Evolutionary conservation across 805 yeast genomes (phyloP), one percentile per base, ranked within the genome.

Genomic region (Metschnikowia hibisci): DNA sequence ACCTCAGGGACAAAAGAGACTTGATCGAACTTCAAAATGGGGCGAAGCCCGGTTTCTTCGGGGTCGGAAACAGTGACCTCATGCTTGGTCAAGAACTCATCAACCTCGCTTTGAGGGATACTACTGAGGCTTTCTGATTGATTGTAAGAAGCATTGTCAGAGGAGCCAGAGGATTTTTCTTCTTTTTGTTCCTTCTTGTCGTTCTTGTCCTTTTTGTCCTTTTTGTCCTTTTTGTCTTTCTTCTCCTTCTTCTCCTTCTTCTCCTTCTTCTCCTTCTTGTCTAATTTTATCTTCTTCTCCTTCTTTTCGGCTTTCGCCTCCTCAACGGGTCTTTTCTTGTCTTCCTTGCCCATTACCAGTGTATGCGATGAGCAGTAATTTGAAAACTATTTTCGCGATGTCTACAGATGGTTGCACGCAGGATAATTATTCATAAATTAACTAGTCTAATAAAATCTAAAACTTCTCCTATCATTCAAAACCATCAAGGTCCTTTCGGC

Each of bases 61-160:
- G 85, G 81, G 58, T 87, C 95, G 51, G 87, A 95, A 39, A 90
- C 77, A 12, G 84, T 74, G 39, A 89, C 90, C 52, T 85, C 91
- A 62, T 90, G 87, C 22, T 76, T 80, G 42, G 71, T 62, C 51
- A 82, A 71, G 60, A 85, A 93, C 6, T 69, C 64, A 37, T 79
- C 82, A 44, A 85, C 67, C 7, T 81, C 87, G 6, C 74, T 58
- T 51, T 76, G 77, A 5, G 83, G 69, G 32, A 72, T 58, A 14
- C 60, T 49, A 12, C 73, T 50, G 39, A 75, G 61, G 12, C 66
- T 66, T 12, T 62, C 54, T 11, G 70, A 66, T 54, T 76, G 74
- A 8, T 54, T 56, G 48, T 74, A 74, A 22, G 58, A 51, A 12
- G 51, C 27, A 16, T 30, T 33, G 4, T 32, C 39, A 14, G 46